Conservation (phyloP, 495 filamentous ascomycete species). For the Daldinia decipiens region DNA sequence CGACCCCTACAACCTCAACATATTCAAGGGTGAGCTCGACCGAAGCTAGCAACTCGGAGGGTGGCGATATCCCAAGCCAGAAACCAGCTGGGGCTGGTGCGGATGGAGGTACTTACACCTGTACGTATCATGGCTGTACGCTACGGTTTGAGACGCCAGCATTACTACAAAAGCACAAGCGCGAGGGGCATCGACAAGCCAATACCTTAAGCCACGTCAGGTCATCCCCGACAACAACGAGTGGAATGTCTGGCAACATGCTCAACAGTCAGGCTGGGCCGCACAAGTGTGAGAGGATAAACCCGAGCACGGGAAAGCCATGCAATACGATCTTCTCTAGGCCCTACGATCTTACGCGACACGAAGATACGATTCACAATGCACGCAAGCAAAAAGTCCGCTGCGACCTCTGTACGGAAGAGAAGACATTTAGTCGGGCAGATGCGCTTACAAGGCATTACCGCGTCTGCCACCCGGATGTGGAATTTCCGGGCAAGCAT, state of each 20-base stretch:
- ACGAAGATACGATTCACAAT: slow-evolving; percentile 98
- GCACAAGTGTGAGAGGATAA: slow-evolving; percentile 89
- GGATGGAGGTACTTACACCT: slow-evolving; percentile 90
- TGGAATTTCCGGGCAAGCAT: slow-evolving; percentile 80
- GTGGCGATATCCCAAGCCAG: slow-evolving; percentile 46
- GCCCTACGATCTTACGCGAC: slow-evolving; percentile 96
- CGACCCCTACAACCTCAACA: slow-evolving; percentile 50
- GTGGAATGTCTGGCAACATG: slow-evolving; percentile 25
- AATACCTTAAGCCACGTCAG: slow-evolving; percentile 52
- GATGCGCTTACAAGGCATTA: slow-evolving; percentile 93
- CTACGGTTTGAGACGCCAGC: slow-evolving; percentile 86
- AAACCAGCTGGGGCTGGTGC: slow-evolving; percentile 73
- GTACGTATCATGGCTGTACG: slow-evolving; percentile 91
- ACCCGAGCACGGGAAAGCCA: slow-evolving; percentile 94
- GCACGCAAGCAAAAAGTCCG: slow-evolving; percentile 94
- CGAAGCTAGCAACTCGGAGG: slow-evolving; percentile 48
- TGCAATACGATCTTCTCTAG: slow-evolving; percentile 96
- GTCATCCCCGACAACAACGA: slow-evolving; percentile 31
- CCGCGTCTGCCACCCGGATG: slow-evolving; percentile 87
- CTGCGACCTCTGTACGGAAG: slow-evolving; percentile 93
- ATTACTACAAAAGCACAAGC: slow-evolving; percentile 94
- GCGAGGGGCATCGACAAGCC: slow-evolving; percentile 85
- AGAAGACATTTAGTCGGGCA: slow-evolving; percentile 94
- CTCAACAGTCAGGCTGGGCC: slow-evolving; percentile 86
- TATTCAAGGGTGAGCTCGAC: slow-evolving; percentile 55